These are phyloP conservation scores for Senna tora DNA, from an alignment of 306 rosid species.

Conservation along the genomic window DNA sequence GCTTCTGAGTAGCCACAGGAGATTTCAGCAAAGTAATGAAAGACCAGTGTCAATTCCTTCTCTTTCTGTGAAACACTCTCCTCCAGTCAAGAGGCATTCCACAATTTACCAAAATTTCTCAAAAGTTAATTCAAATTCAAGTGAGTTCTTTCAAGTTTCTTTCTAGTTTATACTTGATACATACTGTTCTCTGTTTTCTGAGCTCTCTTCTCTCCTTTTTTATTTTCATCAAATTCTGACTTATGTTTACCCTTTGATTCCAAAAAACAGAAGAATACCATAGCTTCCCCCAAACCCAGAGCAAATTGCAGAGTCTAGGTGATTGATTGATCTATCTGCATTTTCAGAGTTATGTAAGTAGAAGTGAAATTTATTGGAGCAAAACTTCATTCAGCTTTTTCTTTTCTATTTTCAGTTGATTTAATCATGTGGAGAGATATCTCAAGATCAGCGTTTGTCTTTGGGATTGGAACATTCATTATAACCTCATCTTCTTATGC, in stretches of 20 bases:
- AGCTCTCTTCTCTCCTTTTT: conserved; percentile 5
- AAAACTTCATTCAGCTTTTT: conserved; percentile 15
- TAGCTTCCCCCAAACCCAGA: conserved; percentile 65
- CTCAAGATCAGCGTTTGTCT: conserved; percentile 78
- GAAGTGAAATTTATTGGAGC: conserved; percentile 1
- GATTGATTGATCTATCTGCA: conserved; percentile 39
- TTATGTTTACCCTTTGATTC: conserved; percentile 35
- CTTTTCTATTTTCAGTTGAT: conserved; percentile 57
- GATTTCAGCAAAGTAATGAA: conserved; percentile 51
- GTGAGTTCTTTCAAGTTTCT: conserved; percentile 42
- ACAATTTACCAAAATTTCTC: conserved; percentile 45
- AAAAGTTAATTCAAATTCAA: conserved; percentile 43
- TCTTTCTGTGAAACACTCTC: conserved; percentile 43
- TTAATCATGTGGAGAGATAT: conserved; percentile 90
- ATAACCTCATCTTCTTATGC: conserved; percentile 74
- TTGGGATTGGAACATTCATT: conserved; percentile 72
- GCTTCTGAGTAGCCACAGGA: conserved; percentile 39
- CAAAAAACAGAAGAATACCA: conserved; percentile 48
- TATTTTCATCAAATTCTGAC: conserved; percentile 1
- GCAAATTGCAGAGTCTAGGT: conserved; percentile 85
- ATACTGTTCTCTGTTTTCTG: neutral
- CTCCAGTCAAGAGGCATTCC: conserved; percentile 51
- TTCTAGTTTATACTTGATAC: too few relatives aligned
- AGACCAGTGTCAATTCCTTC: conserved; percentile 46
- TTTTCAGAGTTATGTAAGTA: conserved; percentile 3